Conservation (phyloP, 2,329 filamentous ascomycete species). For the Fusarium globosum region DNA sequence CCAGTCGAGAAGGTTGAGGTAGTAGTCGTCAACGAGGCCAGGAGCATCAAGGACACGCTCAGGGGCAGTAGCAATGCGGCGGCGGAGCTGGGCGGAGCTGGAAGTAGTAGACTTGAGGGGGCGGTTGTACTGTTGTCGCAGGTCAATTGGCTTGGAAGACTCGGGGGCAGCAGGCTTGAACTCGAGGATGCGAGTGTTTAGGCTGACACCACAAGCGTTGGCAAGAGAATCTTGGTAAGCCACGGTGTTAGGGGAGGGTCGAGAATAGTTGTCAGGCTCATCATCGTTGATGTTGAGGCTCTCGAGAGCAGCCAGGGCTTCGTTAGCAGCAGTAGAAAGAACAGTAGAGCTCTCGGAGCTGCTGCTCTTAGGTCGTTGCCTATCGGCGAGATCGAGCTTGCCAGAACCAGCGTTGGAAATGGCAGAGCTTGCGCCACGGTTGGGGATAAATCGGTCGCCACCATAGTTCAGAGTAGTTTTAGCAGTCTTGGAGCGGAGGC, state of each 20-base stretch:
- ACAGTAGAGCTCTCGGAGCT: constrained; percentile 77
- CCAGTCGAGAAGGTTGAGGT: constrained; percentile 98
- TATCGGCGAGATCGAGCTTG: constrained; percentile 81
- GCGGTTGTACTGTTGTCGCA: constrained; percentile 97
- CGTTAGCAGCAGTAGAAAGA: constrained; percentile 82
- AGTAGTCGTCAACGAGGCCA: constrained; percentile 97
- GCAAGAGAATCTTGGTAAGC: constrained; percentile 94
- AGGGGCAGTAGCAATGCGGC: constrained; percentile 92
- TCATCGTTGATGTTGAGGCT: constrained; percentile 79
- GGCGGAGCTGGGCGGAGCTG: constrained; percentile 85
- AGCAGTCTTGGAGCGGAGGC: constrained; percentile 65
- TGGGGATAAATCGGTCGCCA: constrained; percentile 95
- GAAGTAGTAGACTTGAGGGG: constrained; percentile 83
- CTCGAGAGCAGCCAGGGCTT: constrained; percentile 82
- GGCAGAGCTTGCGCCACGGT: constrained; percentile 88
- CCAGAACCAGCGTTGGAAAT: constrained; percentile 83
- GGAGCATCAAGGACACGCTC: constrained; percentile 97
- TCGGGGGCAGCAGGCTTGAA: constrained; percentile 99
- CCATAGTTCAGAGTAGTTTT: constrained; percentile 86
- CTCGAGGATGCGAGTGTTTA: constrained; percentile 94
- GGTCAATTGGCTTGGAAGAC: constrained; percentile 97
- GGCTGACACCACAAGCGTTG: constrained; percentile 88
- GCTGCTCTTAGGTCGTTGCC: constrained; percentile 78
- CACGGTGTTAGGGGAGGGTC: constrained; percentile 85
- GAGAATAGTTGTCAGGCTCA: constrained; percentile 74